phyloP scores from a whole-genome alignment of 306 rosid genomes.

The Biancaea sappan region DNA sequence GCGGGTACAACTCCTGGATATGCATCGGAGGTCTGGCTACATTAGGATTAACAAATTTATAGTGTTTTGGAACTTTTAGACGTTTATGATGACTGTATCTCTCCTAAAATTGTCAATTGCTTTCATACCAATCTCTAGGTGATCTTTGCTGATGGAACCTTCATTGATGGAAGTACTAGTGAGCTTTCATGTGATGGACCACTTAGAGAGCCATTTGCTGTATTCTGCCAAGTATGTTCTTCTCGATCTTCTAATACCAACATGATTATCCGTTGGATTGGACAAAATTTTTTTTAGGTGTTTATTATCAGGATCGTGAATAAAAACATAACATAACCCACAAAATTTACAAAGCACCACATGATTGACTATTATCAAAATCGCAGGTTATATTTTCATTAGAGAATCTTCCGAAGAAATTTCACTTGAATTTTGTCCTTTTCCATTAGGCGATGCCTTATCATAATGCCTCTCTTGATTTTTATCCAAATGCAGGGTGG shows the following conservation, averaged over 20 bases:
- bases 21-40: constrained; percentile 84
- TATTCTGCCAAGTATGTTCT: constrained; percentile 75
- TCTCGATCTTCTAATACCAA: constrained; percentile 3
- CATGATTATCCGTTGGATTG: not conserved
- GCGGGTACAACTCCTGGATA: constrained; percentile 89
- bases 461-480: not conserved
- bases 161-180: constrained; percentile 94
- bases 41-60: constrained; percentile 16
- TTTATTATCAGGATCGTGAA: not conserved
- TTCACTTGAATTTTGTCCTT: not conserved
- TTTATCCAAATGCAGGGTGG: constrained; percentile 68
- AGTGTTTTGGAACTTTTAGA: constrained; percentile 13
- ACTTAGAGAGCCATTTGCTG: constrained; percentile 84
- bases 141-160: constrained; percentile 96
- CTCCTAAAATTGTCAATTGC: constrained; percentile 2
- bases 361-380: not conserved
- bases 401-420: not conserved
- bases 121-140: constrained; percentile 57
- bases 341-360: not conserved
- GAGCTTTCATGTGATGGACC: constrained; percentile 99
- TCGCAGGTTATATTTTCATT: not conserved
- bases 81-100: constrained; percentile 1
- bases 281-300: not conserved
- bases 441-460: not conserved
- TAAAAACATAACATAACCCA: not conserved